Base-by-base conservation (phyloP, 495 filamentous ascomycete species). In the Talaromyces liani region DNA sequence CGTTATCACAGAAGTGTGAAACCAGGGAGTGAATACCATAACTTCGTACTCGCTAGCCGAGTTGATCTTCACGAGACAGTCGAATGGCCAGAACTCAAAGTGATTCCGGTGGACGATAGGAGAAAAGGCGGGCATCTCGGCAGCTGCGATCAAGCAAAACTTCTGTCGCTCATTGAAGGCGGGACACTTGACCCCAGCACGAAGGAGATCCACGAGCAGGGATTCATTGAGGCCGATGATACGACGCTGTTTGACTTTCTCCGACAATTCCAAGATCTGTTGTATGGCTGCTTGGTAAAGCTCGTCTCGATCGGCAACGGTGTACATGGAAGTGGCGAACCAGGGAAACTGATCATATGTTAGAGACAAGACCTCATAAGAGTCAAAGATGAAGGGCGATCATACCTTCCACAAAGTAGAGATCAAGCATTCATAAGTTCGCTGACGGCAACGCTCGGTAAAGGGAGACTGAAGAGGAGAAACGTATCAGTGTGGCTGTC, bases 391-490 rank as follows among this genome's bases (percentile, higher is more conserved):
- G 47, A 60, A 24, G 36, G 56, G 31, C 29, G 45, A 4, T 36
- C 69, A 63, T 66, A 88, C 79, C 79, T 93, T 94, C 68, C 83
- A 82, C 58, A 94, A 75, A 0, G 86, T 90, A 65, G 84, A 89
- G 65, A 91, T 89, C 69, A 90, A 80, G 45, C 81, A 87, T 75
- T 94, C 91, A 65, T 85, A 93, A 9, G 86, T 82, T 1, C 90
- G 87, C 73, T 92, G 86, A 6, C 84, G 85, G 63, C 85, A 88
- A 61, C 87, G 83, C 31, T 73, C 74, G 4, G 84, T 79, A 67
- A 86, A 92, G 1, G 82, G 81, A 53, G 86, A 87, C 88, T 91
- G 58, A 29, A 51, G 58, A 24, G 62, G 20, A 58, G 25, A 24
- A 59, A 25, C 51, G 62, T 64, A 54, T 41, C n/a, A 49, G n/a